phyloP scores from a whole-genome alignment of 345 rosid species.

The Camelina laxa region DNA sequence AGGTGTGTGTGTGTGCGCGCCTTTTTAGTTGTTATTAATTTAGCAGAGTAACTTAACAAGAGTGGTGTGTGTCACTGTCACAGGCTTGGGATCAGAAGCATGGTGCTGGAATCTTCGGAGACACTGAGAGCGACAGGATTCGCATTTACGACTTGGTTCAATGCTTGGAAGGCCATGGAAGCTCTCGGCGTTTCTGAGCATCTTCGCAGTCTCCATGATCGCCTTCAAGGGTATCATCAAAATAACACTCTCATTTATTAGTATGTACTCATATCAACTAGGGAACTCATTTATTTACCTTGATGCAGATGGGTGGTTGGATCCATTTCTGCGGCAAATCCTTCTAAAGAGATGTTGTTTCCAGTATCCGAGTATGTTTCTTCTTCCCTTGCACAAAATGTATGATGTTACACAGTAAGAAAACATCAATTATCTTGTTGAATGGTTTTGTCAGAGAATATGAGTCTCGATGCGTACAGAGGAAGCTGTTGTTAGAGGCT shows the following conservation, averaged over 20 bases:
- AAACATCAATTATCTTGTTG: neutral
- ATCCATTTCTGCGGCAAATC: slow-evolving; percentile 34
- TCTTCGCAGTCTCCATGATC: slow-evolving; percentile 52
- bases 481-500: slow-evolving; percentile 60
- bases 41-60: slow-evolving; percentile 9
- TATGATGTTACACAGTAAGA: neutral
- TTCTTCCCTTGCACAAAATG: slow-evolving; percentile 16
- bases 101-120: slow-evolving; percentile 72
- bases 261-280: neutral
- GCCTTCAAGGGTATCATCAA: slow-evolving; percentile 48
- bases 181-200: slow-evolving; percentile 58
- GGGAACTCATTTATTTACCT: neutral
- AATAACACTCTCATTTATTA: neutral
- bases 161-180: slow-evolving; percentile 82
- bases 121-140: slow-evolving; percentile 61
- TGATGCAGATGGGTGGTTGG: slow-evolving; percentile 46
- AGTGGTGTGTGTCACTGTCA: slow-evolving; percentile 14
- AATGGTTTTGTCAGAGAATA: slow-evolving; percentile 44
- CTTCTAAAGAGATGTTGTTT: slow-evolving; percentile 35
- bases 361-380: slow-evolving; percentile 48
- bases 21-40: neutral
- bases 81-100: slow-evolving; percentile 73
- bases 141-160: slow-evolving; percentile 56
- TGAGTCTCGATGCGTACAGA: slow-evolving; percentile 61
- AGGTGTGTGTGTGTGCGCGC: slow-evolving; percentile 42